Evolutionary conservation across 2,329 filamentous ascomycete species (phyloP).

Genomic region (Trichoderma afroharzianum): DNA sequence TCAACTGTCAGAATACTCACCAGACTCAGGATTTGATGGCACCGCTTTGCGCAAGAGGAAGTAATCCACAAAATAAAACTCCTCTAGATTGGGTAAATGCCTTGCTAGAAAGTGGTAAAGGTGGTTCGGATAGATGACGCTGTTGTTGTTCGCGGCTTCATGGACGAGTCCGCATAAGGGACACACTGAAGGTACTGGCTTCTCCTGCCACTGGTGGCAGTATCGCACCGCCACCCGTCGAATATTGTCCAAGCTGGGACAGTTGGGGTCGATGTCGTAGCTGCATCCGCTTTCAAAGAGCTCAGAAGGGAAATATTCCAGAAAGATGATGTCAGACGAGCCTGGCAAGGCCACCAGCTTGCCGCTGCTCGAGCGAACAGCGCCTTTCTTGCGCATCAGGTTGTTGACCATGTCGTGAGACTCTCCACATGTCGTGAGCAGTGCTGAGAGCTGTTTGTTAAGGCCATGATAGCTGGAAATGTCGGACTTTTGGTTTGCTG

Average conservation of each 20-base stretch:
- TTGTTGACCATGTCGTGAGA: conserved; percentile 23
- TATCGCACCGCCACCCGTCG: conserved; percentile 42
- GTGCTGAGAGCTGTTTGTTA: conserved; percentile 26
- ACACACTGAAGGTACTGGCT: conserved; percentile 28
- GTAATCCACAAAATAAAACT: conserved; percentile 45
- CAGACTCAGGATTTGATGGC: background rate
- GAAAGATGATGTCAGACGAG: conserved; percentile 31
- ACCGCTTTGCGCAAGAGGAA: conserved; percentile 33
- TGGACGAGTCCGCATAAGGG: conserved; percentile 33
- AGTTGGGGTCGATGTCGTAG: conserved; percentile 27
- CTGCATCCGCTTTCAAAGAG: conserved; percentile 27
- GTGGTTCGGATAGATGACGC: conserved; percentile 36
- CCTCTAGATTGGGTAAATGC: conserved; percentile 39
- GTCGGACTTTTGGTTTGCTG: conserved; percentile 29
- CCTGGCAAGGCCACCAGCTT: conserved; percentile 29
- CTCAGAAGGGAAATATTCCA: conserved; percentile 34
- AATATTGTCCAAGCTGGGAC: conserved; percentile 31
- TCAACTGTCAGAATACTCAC: background rate
- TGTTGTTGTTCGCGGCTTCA: conserved; percentile 23
- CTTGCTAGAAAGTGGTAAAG: conserved; percentile 43
- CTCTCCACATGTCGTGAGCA: conserved; percentile 29
- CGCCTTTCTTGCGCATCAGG: conserved; percentile 22
- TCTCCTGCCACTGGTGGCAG: conserved; percentile 40
- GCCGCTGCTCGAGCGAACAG: conserved; percentile 27
- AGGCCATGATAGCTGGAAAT: conserved; percentile 32